Evolutionary conservation across 1,284 basidiomycete species (phyloP).

Genomic region (Papiliotrema laurentii): DNA sequence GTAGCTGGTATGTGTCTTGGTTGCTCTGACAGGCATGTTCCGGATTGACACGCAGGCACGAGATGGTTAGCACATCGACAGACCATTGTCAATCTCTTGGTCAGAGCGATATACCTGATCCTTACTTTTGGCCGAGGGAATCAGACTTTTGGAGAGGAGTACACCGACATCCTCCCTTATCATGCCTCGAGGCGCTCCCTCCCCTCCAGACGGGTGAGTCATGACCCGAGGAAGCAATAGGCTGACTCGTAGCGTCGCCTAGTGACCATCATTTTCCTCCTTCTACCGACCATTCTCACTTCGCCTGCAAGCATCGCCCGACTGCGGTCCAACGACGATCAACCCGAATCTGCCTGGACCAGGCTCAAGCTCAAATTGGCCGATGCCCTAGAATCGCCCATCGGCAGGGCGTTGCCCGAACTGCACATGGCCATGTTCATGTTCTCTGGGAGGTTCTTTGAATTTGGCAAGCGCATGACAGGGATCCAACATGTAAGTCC

Average conservation of each 20-base stretch:
- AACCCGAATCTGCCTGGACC: neutral
- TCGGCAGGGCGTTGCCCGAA: constrained; percentile 51
- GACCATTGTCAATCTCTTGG: constrained; percentile 67
- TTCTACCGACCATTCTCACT: constrained; percentile 58
- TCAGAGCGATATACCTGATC: constrained; percentile 68
- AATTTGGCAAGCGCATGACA: constrained; percentile 65
- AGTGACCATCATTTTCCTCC: constrained; percentile 59
- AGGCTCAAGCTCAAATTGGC: constrained; percentile 14
- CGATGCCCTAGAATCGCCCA: constrained; percentile 30
- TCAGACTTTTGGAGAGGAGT: constrained; percentile 85
- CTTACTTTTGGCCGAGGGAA: constrained; percentile 72
- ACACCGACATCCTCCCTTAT: constrained; percentile 77
- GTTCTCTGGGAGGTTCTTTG: constrained; percentile 72
- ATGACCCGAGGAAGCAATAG: neutral
- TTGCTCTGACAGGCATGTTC: neutral
- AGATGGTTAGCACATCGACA: constrained; percentile 78
- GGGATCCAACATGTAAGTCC: constrained; percentile 66
- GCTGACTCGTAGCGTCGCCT: constrained; percentile 47
- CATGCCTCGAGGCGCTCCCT: constrained; percentile 41
- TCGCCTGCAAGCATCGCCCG: constrained; percentile 38
- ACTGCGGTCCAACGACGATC: constrained; percentile 37
- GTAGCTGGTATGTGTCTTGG: constrained; percentile 61
- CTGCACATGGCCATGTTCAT: constrained; percentile 79
- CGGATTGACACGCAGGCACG: constrained; percentile 64
- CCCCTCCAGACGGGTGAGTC: constrained; percentile 23